A percentile compares a stretch with the other conserved stretches of the same genome.
Conservation (phyloP, 2,329 filamentous ascomycete genomes). For the Coniella vitis region DNA sequence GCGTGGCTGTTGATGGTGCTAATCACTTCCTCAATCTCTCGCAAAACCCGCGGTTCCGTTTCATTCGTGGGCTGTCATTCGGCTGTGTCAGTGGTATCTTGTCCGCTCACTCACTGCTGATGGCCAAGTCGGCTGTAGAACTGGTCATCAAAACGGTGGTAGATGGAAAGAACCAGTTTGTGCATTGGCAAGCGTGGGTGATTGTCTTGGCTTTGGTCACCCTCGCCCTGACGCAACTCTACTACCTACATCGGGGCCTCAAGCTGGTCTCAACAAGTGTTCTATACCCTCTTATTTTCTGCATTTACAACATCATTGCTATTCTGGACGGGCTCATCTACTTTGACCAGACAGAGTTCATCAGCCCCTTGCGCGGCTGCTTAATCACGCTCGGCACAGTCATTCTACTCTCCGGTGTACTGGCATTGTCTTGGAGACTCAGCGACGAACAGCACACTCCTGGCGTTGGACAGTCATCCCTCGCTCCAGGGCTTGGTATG, state of each 20-base stretch:
- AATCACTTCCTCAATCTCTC: slow-evolving; percentile 45
- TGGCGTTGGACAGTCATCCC: slow-evolving; percentile 56
- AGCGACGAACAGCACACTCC: slow-evolving; percentile 66
- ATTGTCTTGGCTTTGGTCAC: slow-evolving; percentile 75
- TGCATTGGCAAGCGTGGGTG: slow-evolving; percentile 90
- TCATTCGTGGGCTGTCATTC: slow-evolving; percentile 78
- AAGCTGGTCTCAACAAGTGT: slow-evolving; percentile 94
- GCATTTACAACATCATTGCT: slow-evolving; percentile 97
- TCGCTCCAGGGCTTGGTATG: slow-evolving; percentile 77
- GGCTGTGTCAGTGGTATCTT: slow-evolving; percentile 87
- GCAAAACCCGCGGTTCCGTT: slow-evolving; percentile 60
- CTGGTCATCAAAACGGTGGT: slow-evolving; percentile 79
- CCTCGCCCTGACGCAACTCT: slow-evolving; percentile 83
- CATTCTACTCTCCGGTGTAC: slow-evolving; percentile 78
- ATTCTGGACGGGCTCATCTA: slow-evolving; percentile 97
- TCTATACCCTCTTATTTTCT: slow-evolving; percentile 94
- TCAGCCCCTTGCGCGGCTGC: slow-evolving; percentile 68
- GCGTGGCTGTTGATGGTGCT: slow-evolving; percentile 54
- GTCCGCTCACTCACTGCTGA: slow-evolving; percentile 84
- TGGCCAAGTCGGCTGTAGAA: slow-evolving; percentile 96
- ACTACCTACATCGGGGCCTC: slow-evolving; percentile 88
- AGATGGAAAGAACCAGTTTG: slow-evolving; percentile 86
- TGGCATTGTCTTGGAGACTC: slow-evolving; percentile 89
- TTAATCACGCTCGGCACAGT: slow-evolving; percentile 81
- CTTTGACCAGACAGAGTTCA: slow-evolving; percentile 79